These are phyloP conservation scores for Acacia crassicarpa DNA, from an alignment of 306 rosid genomes.

Conservation along the genomic window DNA sequence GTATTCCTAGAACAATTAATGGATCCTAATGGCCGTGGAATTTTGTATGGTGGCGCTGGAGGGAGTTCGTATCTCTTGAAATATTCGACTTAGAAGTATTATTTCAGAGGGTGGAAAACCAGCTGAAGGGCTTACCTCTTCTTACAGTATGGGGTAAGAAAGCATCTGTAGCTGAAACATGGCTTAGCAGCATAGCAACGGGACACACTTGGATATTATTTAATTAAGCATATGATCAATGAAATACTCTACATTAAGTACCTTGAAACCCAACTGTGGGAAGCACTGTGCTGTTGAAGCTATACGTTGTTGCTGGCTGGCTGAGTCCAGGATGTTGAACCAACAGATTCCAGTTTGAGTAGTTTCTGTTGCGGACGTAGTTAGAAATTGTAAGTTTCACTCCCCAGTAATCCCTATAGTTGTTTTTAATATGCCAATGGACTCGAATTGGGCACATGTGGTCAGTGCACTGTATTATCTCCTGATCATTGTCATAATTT, in stretches of 20 bases:
- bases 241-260: slow-evolving; percentile 32
- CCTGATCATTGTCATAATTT: neutral
- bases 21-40: neutral
- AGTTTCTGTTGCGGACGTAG: slow-evolving; percentile 54
- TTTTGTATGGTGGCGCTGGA: neutral
- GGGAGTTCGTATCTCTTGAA: neutral
- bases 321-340: slow-evolving; percentile 74
- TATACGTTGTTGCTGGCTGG: slow-evolving; percentile 44
- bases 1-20: neutral
- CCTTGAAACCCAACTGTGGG: slow-evolving; percentile 55
- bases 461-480: slow-evolving; percentile 51
- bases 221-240: slow-evolving; percentile 4
- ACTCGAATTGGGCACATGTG: slow-evolving; percentile 85
- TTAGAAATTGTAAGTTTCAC: slow-evolving; percentile 80
- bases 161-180: neutral
- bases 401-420: slow-evolving; percentile 70
- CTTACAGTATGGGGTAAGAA: neutral
- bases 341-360: slow-evolving; percentile 72
- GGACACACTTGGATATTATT: neutral
- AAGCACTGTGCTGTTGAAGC: slow-evolving; percentile 69
- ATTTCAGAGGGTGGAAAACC: neutral
- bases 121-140: neutral
- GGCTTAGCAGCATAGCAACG: neutral
- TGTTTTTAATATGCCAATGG: slow-evolving; percentile 80
- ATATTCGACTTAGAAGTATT: neutral